Base-by-base conservation (phyloP, 805 yeast species). In the Wickerhamomyces xylosicus region DNA sequence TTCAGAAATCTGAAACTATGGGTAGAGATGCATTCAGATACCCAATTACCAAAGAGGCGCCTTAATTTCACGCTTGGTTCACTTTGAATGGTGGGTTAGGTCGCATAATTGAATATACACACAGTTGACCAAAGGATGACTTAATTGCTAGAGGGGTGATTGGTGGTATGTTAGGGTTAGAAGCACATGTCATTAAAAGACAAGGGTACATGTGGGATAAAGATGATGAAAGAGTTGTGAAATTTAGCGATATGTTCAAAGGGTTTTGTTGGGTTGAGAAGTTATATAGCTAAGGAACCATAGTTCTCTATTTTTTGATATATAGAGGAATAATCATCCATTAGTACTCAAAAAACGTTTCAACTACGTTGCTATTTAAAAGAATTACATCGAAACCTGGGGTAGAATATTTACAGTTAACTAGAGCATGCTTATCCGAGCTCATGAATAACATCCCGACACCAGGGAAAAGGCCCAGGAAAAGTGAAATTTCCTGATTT, bases 41-140 rank as follows among this genome's bases (percentile, higher is more conserved):
- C 4, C 47, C 56, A 13, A 58, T 72, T 19, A 71, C 73, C 4
- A 60, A 64, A 35, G 71, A 71, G 37, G 68, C 73, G 3, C 71
- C 73, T 1, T 72, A 61, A 45, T 70, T 67, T 48, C 77, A 71
- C 46, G 70, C 66, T 7, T 72, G 77, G 77, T 52, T 67, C 37
- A 54, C 55, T 16, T 34, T 64, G 5, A 60, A 65, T 35, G 75
- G 74, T 17, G 77, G 77, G 0, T 37, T 67, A 32, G 77, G 73
- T 2, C 77, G 71, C 48, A 67, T 72, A 7, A 59, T 71, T 7
- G 77, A 72, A 42, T 58, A 65, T 40, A 41, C 45, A 0, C 33
- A 44, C 2, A 22, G 37, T 3, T 72, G 77, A 77, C 76, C 77
- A 0, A 50, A 48, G 35, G 69, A 64, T 10, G 76, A 70, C 41